A percentile compares a stretch with the other conserved stretches of the same genome.
Evolutionary conservation across 257 asterid genomes (phyloP).

Genomic region (Osmanthus fragrans): DNA sequence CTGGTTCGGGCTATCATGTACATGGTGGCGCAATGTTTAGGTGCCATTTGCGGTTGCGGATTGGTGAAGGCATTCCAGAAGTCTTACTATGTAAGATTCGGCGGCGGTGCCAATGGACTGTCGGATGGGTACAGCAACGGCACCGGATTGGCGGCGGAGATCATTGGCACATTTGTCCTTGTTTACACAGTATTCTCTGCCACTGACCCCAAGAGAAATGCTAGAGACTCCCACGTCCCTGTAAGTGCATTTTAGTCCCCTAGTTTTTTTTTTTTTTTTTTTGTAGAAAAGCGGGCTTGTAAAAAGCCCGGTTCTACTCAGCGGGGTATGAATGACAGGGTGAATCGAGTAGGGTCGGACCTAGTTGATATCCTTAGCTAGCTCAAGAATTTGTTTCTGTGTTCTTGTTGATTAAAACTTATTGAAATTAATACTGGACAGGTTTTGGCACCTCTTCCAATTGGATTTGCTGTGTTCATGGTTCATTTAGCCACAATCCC

Average conservation of each 20-base stretch:
- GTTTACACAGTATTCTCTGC: conserved; percentile 81
- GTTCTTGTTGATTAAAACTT: not conserved
- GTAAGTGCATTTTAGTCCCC: conserved; percentile 33
- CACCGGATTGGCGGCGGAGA: conserved; percentile 76
- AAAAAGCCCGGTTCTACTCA: not conserved
- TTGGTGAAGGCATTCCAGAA: conserved; percentile 70
- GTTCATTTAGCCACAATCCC: conserved; percentile 85
- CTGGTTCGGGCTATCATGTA: conserved; percentile 55
- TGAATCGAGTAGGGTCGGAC: not conserved
- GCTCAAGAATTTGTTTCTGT: no score
- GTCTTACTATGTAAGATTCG: conserved; percentile 42
- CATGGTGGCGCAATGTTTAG: conserved; percentile 72
- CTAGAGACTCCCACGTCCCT: conserved; percentile 77
- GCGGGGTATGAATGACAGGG: no score
- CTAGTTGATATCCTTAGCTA: no score
- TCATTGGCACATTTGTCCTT: conserved; percentile 68
- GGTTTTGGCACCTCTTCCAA: conserved; percentile 86
- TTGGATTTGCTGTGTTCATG: conserved; percentile 79
- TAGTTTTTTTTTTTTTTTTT: no score
- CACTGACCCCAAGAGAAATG: conserved; percentile 73
- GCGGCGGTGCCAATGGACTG: conserved; percentile 64
- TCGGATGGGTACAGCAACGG: conserved; percentile 53
- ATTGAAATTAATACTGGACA: conserved; percentile 7
- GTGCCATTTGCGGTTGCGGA: conserved; percentile 73
- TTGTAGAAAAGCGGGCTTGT: no score